phyloP scores from a whole-genome alignment of 495 filamentous ascomycete genomes.

The Aspergillus campestris region DNA sequence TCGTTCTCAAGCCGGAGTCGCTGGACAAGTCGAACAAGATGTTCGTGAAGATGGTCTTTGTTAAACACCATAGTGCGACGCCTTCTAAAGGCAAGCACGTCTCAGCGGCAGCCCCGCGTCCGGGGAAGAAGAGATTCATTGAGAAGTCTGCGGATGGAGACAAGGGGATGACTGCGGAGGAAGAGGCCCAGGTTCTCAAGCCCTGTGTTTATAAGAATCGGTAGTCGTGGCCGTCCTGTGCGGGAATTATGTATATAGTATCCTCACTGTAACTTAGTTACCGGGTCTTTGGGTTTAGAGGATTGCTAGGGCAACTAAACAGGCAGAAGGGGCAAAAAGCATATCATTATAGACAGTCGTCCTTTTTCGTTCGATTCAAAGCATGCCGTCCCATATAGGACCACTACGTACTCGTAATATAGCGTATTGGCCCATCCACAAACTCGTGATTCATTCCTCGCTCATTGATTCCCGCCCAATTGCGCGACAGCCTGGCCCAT shows the following conservation, averaged over 20 bases:
- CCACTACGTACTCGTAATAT: slow-evolving; percentile 2
- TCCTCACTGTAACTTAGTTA: too few species aligned
- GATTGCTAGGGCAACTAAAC: neutral
- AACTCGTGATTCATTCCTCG: slow-evolving; percentile 7
- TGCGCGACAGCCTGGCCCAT: slow-evolving; percentile 86
- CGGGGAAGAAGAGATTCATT: slow-evolving; percentile 52
- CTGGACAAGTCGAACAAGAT: slow-evolving; percentile 88
- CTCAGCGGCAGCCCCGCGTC: slow-evolving; percentile 27
- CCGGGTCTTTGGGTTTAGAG: neutral
- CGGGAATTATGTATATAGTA: neutral
- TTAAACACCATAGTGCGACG: slow-evolving; percentile 55
- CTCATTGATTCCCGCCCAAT: slow-evolving; percentile 42
- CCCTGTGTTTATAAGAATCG: slow-evolving; percentile 95
- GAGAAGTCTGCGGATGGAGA: slow-evolving; percentile 45
- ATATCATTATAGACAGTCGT: slow-evolving; percentile 13
- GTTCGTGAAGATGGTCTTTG: slow-evolving; percentile 94
- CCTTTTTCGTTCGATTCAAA: slow-evolving; percentile 25
- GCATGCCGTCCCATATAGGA: slow-evolving; percentile 9
- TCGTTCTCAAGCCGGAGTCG: slow-evolving; percentile 55
- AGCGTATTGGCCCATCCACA: slow-evolving; percentile 4
- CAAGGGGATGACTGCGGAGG: slow-evolving; percentile 38
- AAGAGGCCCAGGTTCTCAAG: slow-evolving; percentile 71
- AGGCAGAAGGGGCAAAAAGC: neutral
- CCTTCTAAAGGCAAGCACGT: slow-evolving; percentile 64
- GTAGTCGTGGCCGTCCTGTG: slow-evolving; percentile 27